These are phyloP conservation scores for Marsdenia floribunda DNA, from an alignment of 257 asterid species.

Conservation along the genomic window DNA sequence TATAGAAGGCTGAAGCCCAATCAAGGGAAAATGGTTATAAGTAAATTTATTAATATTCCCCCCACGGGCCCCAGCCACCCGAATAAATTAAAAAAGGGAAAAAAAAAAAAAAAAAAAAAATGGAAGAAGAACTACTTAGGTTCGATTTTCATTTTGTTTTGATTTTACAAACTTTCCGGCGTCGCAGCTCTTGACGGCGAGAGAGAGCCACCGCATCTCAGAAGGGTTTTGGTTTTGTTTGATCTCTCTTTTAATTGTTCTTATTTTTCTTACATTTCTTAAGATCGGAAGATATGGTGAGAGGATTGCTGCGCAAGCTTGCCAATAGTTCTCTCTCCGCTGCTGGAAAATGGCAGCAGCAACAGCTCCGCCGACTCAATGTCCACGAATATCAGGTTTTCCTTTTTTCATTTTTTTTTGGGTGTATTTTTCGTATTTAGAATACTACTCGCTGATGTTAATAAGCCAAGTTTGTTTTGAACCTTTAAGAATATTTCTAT, in stretches of 20 bases:
- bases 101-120: no score
- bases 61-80: no score
- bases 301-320: slow-evolving; percentile 75
- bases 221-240: slow-evolving; percentile 6
- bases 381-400: slow-evolving; percentile 87
- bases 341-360: slow-evolving; percentile 98
- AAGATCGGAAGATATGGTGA: slow-evolving; percentile 47
- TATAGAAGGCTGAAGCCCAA: no score
- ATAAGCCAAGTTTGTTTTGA: neutral
- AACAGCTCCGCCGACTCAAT: slow-evolving; percentile 98
- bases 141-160: neutral
- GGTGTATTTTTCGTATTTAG: neutral
- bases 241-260: neutral
- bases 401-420: neutral
- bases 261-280: neutral
- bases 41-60: no score
- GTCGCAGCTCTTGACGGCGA: slow-evolving; percentile 6
- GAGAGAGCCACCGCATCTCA: slow-evolving; percentile 5
- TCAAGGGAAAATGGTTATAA: neutral
- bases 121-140: neutral
- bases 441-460: neutral
- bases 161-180: slow-evolving; percentile 12
- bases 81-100: no score
- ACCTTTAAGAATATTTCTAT: neutral
- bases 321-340: slow-evolving; percentile 73